phyloP scores from a whole-genome alignment of 345 rosid genomes.

The Gossypium herbaceum region DNA sequence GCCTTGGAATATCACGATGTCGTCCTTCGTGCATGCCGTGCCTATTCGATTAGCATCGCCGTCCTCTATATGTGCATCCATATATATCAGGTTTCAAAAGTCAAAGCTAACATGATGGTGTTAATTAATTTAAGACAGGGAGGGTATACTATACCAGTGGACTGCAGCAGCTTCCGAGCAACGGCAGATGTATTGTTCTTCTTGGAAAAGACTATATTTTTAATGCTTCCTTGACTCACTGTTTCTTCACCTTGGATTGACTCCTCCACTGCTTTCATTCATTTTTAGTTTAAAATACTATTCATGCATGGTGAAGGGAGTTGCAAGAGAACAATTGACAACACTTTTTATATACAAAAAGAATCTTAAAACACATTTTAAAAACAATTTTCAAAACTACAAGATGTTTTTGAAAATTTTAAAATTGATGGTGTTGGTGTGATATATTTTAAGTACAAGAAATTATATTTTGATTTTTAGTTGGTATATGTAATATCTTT shows the following conservation, averaged over 20 bases:
- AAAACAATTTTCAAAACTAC: too few species aligned
- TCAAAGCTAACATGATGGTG: neutral
- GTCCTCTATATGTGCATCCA: neutral
- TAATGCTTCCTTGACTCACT: neutral
- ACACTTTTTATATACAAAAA: too few species aligned
- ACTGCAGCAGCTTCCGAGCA: constrained; percentile 6
- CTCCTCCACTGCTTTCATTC: neutral
- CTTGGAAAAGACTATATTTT: constrained; percentile 5
- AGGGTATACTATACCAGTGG: neutral
- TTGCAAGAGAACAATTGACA: too few species aligned
- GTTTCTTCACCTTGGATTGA: neutral
- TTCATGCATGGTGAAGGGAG: too few species aligned
- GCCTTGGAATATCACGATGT: constrained; percentile 54
- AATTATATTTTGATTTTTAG: too few species aligned
- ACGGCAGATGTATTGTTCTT: constrained; percentile 3
- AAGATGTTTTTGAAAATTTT: too few species aligned
- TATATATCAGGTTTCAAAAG: neutral
- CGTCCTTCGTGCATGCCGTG: constrained; percentile 55
- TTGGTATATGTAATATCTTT: neutral
- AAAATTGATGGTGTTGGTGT: too few species aligned
- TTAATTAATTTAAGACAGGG: neutral
- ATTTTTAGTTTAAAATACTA: too few species aligned
- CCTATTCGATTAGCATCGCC: constrained; percentile 42
- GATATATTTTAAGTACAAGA: too few species aligned
- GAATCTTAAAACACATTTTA: neutral